Evolutionary conservation across 148 eudicot species (phyloP), one percentile per base, ranked within the genome.

Genomic region (Chenopodium suecicum): DNA sequence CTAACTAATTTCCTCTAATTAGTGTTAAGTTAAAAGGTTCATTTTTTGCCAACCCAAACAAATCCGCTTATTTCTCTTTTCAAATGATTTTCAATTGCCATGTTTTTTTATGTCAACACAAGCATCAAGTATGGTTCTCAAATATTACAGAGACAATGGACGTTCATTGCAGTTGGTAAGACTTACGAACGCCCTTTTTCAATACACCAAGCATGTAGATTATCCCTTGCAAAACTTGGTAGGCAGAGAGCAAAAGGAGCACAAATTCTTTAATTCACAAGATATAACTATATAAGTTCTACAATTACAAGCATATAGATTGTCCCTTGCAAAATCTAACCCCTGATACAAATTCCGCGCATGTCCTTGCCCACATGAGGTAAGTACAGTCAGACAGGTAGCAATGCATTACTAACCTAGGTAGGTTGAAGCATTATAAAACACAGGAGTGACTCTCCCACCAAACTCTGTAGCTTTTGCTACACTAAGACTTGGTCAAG

Each of bases 341-440:
- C 31, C 19, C 1, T 0, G 48, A 31, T 76, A 76, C 83, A 80
- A 19, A 70, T 7, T 41, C 76, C 47, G 73, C 34, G 77, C 67
- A 48, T 82, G 63, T 63, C 77, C n/a, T 29, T n/a, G 16, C 23
- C 46, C 16, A 11, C 37, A 58, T 22, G 44, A 37, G 4, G 44
- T 31, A 52, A 48, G 27, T 50, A 0, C 52, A 10, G 37, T 4
- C 27, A 54, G 44, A 41, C 63, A 25, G 73, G 48, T 74, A 72
- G 78, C 78, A 84, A 19, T 79, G 74, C 73, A 32, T 5, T 50
- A 69, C 62, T 34, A 70, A 70, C 37, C 37, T 34, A 62, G 70
- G 31, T 68, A 68, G 69, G 54, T 65, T 48, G 37, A 34, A 34
- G 76, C 72, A 78, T 78, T 73, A 41, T 54, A 65, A 3, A 11